phyloP scores from a whole-genome alignment of 163 green algal species.

The Coccomyxa subellipsoidea region DNA sequence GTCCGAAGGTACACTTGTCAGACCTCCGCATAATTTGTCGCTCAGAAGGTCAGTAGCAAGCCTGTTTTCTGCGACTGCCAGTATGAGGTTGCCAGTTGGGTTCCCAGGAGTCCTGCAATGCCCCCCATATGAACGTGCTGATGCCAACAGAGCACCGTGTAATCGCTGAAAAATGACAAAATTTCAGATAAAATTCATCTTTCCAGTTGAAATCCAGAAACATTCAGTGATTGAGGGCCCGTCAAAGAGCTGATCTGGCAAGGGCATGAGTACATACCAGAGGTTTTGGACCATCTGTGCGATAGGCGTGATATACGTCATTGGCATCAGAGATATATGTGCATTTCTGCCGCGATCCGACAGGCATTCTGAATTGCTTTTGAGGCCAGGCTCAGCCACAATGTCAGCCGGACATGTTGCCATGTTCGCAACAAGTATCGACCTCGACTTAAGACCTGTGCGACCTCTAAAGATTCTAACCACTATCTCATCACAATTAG shows the following conservation, averaged over 20 bases:
- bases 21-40: neutral
- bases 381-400: neutral
- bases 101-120: conserved; percentile 31
- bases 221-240: neutral
- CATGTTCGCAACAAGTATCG: neutral
- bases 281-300: neutral
- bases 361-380: neutral
- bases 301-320: conserved; percentile 8
- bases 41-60: conserved; percentile 46
- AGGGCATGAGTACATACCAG: neutral
- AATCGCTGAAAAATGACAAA: too few relatives aligned
- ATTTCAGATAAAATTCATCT: too few relatives aligned
- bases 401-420: neutral
- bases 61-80: conserved; percentile 72
- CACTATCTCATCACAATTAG: too few relatives aligned
- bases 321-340: neutral
- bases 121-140: too few relatives aligned
- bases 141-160: too few relatives aligned
- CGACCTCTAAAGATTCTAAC: too few relatives aligned
- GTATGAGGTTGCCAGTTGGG: conserved; percentile 56
- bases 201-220: too few relatives aligned
- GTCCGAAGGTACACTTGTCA: neutral
- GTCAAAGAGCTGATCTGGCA: neutral
- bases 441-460: too few relatives aligned
- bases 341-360: neutral